Evolutionary conservation across 106 monocot species (phyloP), one percentile per base, ranked within the genome.

Genomic region (Triglochin maritima): DNA sequence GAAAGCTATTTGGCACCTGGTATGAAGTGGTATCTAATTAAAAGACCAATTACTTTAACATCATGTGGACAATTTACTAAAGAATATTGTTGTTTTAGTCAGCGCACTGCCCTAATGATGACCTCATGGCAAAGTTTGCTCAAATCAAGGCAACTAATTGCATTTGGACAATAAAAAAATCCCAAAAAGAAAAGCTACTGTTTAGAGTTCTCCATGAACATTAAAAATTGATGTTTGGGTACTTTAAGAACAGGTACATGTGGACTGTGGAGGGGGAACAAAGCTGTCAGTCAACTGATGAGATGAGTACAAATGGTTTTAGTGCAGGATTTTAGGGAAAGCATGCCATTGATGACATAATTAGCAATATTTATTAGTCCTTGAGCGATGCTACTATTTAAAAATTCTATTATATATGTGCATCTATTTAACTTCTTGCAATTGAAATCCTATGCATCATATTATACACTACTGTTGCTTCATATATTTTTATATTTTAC

Each of bases 201-300:
- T 60, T 0, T 7, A 44, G 60, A 29, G 4, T 60, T 60, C 2
- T 60, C 17, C 7, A 16, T 14, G 15, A 60, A 17, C 9, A 44
- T 29, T 29, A 3, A 17, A 42, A 41, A 42, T 9, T 16, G 9
- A 44, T 0, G 17, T 44, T 60, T 60, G 60, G 60, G 15, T 29
- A 16, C 9, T 60, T 60, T 60, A 42, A 60, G 60, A 60, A 60
- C 60, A 60, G 60, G 60, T 60, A 60, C 60, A 11, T 60, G 43
- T 60, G 59, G 42, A 10, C 59, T n/a, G n/a, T n/a, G 29, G 29
- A 29, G 42, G 60, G 6, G 17, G 43, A 10, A 3, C 60, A 60
- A 9, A 60, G 60, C 60, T 60, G 60, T 60, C 60, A 44, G 60
- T 41, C 17, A 60, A 41, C 10, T 60, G 41, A 60, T 7, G 41